Percentiles rank a stretch among this genome's conserved stretches.
Evolutionary conservation across 371 early-diverging fungal genomes (phyloP).

Genomic region (Saksenaea vasiformis): DNA sequence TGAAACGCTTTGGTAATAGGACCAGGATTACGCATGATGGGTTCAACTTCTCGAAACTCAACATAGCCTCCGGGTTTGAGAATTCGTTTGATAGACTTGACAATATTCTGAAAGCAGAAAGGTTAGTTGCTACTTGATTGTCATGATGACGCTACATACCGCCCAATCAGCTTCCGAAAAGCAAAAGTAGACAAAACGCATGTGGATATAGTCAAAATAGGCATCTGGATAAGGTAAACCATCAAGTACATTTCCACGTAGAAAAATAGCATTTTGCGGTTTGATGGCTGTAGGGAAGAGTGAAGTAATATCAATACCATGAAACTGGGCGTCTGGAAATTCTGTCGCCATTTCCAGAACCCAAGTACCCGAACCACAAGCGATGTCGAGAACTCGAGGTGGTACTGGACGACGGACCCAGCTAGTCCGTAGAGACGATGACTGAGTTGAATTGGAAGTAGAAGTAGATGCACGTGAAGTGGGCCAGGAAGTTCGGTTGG

Average conservation of each 20-base stretch:
- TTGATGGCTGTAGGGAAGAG: slow-evolving; percentile 55
- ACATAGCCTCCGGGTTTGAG: slow-evolving; percentile 62
- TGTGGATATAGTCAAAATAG: slow-evolving; percentile 59
- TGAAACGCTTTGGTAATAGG: slow-evolving; percentile 28
- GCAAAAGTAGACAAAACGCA: slow-evolving; percentile 46
- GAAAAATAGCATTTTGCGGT: slow-evolving; percentile 52
- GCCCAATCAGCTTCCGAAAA: slow-evolving; percentile 35
- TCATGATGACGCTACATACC: slow-evolving; percentile 19
- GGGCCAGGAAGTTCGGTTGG: slow-evolving; percentile 11
- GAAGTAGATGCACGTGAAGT: slow-evolving; percentile 1
- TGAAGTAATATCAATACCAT: slow-evolving; percentile 50
- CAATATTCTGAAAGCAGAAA: slow-evolving; percentile 11
- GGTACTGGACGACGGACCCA: background rate
- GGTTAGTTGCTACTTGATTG: too few species aligned
- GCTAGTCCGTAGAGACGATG: background rate
- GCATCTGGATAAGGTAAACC: slow-evolving; percentile 57
- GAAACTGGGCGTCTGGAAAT: slow-evolving; percentile 52
- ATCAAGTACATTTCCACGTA: slow-evolving; percentile 43
- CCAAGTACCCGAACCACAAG: slow-evolving; percentile 51
- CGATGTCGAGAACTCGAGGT: slow-evolving; percentile 41
- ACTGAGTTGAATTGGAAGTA: slow-evolving; percentile 4
- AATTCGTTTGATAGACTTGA: slow-evolving; percentile 35
- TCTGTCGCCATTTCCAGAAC: slow-evolving; percentile 60
- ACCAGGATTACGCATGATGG: slow-evolving; percentile 46
- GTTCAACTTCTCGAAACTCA: slow-evolving; percentile 57